Evolutionary conservation across 495 filamentous ascomycete genomes (phyloP).

Genomic region (Tuber magnatum): DNA sequence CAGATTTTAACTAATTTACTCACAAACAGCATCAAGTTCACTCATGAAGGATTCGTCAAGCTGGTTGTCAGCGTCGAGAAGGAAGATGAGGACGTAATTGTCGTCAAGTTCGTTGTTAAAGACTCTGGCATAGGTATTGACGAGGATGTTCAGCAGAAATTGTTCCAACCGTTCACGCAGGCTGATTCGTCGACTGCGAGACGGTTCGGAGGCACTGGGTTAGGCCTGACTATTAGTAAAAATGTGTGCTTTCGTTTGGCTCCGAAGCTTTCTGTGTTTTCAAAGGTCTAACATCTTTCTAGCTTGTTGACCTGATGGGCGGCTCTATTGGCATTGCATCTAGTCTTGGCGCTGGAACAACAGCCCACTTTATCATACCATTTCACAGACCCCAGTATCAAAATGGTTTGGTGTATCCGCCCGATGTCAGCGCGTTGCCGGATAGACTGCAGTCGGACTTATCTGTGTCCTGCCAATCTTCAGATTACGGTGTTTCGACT

Average conservation of each 20-base stretch:
- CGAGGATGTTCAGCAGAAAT: constrained; percentile 59
- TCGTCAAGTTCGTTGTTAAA: constrained; percentile 58
- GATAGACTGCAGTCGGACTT: constrained; percentile 57
- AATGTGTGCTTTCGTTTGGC: constrained; percentile 40
- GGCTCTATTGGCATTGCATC: constrained; percentile 63
- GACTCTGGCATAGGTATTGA: constrained; percentile 84
- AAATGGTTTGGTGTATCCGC: constrained; percentile 41
- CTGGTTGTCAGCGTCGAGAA: constrained; percentile 47
- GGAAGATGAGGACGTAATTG: constrained; percentile 47
- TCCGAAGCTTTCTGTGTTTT: not conserved
- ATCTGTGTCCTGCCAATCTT: constrained; percentile 51
- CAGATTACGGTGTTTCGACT: constrained; percentile 31
- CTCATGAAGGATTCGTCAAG: constrained; percentile 61
- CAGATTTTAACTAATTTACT: constrained; percentile 81
- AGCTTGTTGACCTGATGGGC: constrained; percentile 75
- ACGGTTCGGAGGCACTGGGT: constrained; percentile 71
- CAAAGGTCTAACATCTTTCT: constrained; percentile 37
- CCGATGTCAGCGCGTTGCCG: constrained; percentile 52
- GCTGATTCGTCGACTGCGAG: constrained; percentile 71
- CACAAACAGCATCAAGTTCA: constrained; percentile 89
- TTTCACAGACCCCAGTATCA: constrained; percentile 51
- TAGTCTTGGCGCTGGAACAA: constrained; percentile 54
- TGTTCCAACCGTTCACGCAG: constrained; percentile 83
- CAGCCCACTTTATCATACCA: constrained; percentile 59
- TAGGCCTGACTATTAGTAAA: constrained; percentile 76